These are phyloP conservation scores for Crucihimalaya himalaica DNA, from an alignment of 345 rosid genomes.

Conservation along the genomic window DNA sequence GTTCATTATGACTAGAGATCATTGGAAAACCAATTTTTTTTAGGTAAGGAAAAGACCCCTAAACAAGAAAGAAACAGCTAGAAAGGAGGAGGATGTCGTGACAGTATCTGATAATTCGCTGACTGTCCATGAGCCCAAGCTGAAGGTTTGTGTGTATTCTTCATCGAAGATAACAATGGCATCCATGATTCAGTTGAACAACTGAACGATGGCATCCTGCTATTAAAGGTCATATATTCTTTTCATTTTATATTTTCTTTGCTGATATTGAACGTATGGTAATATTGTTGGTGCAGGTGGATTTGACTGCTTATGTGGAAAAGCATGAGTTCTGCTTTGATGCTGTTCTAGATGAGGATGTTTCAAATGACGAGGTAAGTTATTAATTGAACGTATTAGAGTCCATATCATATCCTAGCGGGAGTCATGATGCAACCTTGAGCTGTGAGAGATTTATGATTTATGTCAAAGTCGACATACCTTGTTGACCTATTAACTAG, in stretches of 20 bases:
- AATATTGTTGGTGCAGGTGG: conserved; percentile 67
- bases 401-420: not conserved
- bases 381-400: not conserved
- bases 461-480: conserved; percentile 5
- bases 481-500: conserved; percentile 1
- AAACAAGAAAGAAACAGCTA: conserved; percentile 85
- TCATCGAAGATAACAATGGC: conserved; percentile 35
- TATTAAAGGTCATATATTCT: conserved; percentile 30
- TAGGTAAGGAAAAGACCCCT: conserved; percentile 98
- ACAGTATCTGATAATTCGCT: conserved; percentile 70
- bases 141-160: conserved; percentile 65
- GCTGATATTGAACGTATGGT: conserved; percentile 9
- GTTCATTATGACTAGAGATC: conserved; percentile 1
- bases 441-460: conserved; percentile 17
- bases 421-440: conserved; percentile 18
- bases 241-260: conserved; percentile 11
- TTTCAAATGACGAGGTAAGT: conserved; percentile 84
- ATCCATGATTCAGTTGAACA: conserved; percentile 35
- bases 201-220: conserved; percentile 37
- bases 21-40: conserved; percentile 13
- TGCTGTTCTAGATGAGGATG: conserved; percentile 85
- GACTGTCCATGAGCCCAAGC: conserved; percentile 91
- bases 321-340: conserved; percentile 98
- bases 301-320: conserved; percentile 97
- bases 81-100: conserved; percentile 96